Base-by-base conservation (phyloP, 2,329 filamentous ascomycete species). In the Fusarium torreyae region DNA sequence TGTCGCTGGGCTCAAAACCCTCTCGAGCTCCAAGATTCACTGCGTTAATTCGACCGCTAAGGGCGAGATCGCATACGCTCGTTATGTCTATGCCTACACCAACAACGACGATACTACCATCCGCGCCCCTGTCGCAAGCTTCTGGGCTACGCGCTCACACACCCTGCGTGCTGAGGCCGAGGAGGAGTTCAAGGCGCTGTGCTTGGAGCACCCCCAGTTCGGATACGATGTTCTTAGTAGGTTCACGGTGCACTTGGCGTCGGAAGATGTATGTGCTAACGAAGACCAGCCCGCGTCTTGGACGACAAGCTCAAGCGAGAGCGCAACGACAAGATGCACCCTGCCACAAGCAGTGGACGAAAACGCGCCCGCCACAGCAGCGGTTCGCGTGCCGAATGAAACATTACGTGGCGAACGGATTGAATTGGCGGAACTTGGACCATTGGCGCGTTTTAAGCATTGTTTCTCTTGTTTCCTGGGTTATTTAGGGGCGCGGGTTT, bases 1-100 rank as follows among this genome's bases (percentile, higher is more conserved):
- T 40, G 82, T 94, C 48, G 81, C 84, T 1, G 83, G 84, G 11
- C 88, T 98, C 67, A 93, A 92, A 80, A 88, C 85, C 18, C 89
- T 97, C 28, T 91, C 94, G 4, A 92, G 92, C 77, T 90, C 88
- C 77, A 98, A 98, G 85, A 97, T 98, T 75, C 94, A 97, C 84
- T 93, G 93, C 78, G 92, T 97, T 75, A 91, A 94, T 76, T 93
- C 91, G 44, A 97, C 92, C 1, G 93, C 94, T 36, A 91, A 91
- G 81, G 94, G 94, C 79, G 94, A 98, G 84, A 94, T 98, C 76
- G 89, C 91, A 26, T 98, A 97, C 80, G 94, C 94, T 10, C 89
- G 94, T 78, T 98, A 74, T 26, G 71, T 74, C 14, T 74, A 74
- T 1, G 59, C 68, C 20, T 74, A 66, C 31, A 74, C 71, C 43